Evolutionary conservation across 768 basidiomycete genomes (phyloP).

Genomic region (Rhizopogon vesiculosus): DNA sequence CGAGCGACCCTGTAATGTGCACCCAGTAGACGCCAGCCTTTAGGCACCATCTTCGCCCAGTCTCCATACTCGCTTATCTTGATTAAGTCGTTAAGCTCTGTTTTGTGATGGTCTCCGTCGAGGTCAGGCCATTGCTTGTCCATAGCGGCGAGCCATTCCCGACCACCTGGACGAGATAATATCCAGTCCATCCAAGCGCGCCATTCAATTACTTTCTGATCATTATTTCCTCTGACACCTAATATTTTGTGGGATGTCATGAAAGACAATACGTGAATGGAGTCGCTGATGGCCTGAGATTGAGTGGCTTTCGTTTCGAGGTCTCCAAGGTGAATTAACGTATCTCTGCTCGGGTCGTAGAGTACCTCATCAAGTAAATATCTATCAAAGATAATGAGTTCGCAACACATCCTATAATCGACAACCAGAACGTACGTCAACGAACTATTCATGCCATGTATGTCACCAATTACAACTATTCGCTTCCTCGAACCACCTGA

Average conservation of each 20-base stretch:
- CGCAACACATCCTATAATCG: slow-evolving; percentile 1
- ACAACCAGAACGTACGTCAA: slow-evolving; percentile 48
- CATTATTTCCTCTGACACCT: slow-evolving; percentile 93
- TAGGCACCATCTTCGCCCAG: slow-evolving; percentile 53
- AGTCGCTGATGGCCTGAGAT: slow-evolving; percentile 32
- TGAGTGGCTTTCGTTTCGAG: slow-evolving; percentile 66
- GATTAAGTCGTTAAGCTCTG: slow-evolving; percentile 33
- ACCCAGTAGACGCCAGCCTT: slow-evolving; percentile 68
- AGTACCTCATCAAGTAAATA: slow-evolving; percentile 56
- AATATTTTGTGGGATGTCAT: slow-evolving; percentile 59
- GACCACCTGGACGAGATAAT: slow-evolving; percentile 31
- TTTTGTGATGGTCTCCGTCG: slow-evolving; percentile 22
- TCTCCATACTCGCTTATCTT: slow-evolving; percentile 24
- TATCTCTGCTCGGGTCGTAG: slow-evolving; percentile 59
- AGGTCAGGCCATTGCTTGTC: slow-evolving; percentile 38
- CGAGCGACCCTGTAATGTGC: slow-evolving; percentile 78
- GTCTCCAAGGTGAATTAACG: slow-evolving; percentile 82
- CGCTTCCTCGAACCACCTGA: slow-evolving; percentile 50
- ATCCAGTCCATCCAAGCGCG: slow-evolving; percentile 84
- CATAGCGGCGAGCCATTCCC: slow-evolving; percentile 50
- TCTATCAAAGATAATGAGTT: slow-evolving; percentile 29
- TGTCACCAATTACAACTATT: slow-evolving; percentile 79
- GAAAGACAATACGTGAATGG: slow-evolving; percentile 60
- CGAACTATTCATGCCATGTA: slow-evolving; percentile 76
- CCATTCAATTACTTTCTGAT: slow-evolving; percentile 91